These are phyloP conservation scores for Triangularia setosa DNA, from an alignment of 2,329 filamentous ascomycete species.

Conservation along the genomic window DNA sequence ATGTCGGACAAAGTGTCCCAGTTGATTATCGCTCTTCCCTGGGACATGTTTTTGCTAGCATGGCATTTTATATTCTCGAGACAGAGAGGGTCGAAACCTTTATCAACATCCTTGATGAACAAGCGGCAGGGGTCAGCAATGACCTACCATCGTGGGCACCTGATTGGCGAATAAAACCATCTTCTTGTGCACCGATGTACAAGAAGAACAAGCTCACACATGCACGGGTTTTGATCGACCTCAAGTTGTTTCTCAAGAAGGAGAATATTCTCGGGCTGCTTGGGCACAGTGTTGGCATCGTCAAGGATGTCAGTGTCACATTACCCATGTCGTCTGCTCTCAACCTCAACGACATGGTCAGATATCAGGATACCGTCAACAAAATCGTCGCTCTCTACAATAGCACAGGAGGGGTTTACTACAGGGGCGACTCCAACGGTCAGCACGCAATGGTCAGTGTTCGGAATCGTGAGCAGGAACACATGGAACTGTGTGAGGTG, in stretches of 20 bases:
- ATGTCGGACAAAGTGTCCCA: background rate
- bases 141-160: conserved; percentile 10
- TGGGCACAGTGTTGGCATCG: conserved; percentile 2
- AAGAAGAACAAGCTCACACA: conserved; percentile 1
- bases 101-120: background rate
- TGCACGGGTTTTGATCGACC: background rate
- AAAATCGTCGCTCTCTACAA: conserved; percentile 3
- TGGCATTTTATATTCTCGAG: conserved; percentile 11
- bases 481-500: conserved; percentile 1
- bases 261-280: conserved; percentile 4
- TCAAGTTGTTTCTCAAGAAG: background rate
- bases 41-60: conserved; percentile 2
- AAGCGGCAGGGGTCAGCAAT: background rate
- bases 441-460: conserved; percentile 7
- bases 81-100: background rate
- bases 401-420: conserved; percentile 8
- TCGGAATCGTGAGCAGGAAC: conserved; percentile 2
- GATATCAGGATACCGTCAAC: background rate
- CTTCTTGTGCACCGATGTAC: conserved; percentile 1
- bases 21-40: conserved; percentile 14
- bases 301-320: background rate
- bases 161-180: background rate
- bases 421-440: conserved; percentile 5
- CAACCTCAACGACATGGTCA: background rate
- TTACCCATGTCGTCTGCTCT: background rate